Conservation (phyloP, 371 early-diverging fungal species). For the Synchytrium microbalum region DNA sequence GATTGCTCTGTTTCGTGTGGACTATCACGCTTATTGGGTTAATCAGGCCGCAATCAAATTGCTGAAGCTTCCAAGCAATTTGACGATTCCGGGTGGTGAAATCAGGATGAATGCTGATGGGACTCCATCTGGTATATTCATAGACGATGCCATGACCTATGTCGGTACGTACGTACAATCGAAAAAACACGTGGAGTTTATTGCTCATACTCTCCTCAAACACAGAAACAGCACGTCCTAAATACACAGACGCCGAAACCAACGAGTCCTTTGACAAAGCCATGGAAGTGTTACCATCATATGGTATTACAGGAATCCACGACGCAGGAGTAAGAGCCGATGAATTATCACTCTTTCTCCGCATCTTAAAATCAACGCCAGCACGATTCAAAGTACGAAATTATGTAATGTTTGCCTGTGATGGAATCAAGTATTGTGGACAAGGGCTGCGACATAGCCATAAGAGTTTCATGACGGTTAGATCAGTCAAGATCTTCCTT, state of each 20-base stretch:
- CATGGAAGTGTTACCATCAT: conserved; percentile 11
- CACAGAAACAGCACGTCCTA: no score
- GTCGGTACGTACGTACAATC: conserved; percentile 6
- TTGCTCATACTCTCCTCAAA: no score
- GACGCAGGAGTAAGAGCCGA: conserved; percentile 23
- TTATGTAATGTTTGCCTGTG: no score
- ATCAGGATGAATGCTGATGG: conserved; percentile 20
- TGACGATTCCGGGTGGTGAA: conserved; percentile 21
- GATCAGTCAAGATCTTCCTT: conserved; percentile 34
- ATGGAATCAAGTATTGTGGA: no score
- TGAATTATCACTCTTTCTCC: no score
- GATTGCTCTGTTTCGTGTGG: conserved; percentile 20
- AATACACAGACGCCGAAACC: no score
- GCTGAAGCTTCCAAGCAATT: not conserved
- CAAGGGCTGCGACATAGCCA: no score
- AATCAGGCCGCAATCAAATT: conserved; percentile 19
- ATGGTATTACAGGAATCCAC: conserved; percentile 27
- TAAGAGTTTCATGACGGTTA: conserved; percentile 12
- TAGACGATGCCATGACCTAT: conserved; percentile 24
- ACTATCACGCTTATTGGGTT: conserved; percentile 30
- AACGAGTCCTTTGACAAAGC: conserved; percentile 14
- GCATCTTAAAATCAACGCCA: no score
- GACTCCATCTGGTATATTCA: conserved; percentile 23
- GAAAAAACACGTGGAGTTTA: no score
- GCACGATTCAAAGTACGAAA: no score